Conservation (phyloP, 1,284 basidiomycete genomes). For the Psilocybe mexicana region DNA sequence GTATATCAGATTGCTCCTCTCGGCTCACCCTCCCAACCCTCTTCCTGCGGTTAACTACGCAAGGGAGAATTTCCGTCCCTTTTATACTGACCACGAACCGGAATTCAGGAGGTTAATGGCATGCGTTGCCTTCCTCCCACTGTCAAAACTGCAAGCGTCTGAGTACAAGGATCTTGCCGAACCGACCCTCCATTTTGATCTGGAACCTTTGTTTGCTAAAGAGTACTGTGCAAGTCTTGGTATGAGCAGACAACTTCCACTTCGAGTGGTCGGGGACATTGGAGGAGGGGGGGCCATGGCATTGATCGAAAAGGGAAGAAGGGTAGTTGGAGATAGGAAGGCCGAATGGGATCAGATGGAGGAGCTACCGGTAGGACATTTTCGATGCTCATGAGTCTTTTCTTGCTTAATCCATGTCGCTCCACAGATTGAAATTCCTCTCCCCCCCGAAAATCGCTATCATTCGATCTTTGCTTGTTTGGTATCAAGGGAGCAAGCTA, state of each 20-base stretch:
- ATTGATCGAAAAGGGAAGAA: slow-evolving; percentile 89
- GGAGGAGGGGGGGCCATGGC: slow-evolving; percentile 88
- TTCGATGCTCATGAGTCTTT: slow-evolving; percentile 13
- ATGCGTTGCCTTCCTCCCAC: slow-evolving; percentile 72
- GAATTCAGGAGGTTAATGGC: slow-evolving; percentile 82
- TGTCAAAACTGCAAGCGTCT: slow-evolving; percentile 60
- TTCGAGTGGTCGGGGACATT: slow-evolving; percentile 87
- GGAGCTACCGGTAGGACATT: slow-evolving; percentile 75
- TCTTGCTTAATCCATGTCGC: background rate
- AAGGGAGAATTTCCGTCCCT: slow-evolving; percentile 62
- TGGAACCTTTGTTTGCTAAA: slow-evolving; percentile 81
- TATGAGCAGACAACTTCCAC: slow-evolving; percentile 85
- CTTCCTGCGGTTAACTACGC: slow-evolving; percentile 76
- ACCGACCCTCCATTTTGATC: slow-evolving; percentile 68
- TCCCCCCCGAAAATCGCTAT: slow-evolving; percentile 84
- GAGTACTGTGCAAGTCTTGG: slow-evolving; percentile 89
- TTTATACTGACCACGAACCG: slow-evolving; percentile 61
- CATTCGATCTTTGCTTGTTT: slow-evolving; percentile 98
- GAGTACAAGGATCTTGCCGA: slow-evolving; percentile 76
- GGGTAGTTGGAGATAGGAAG: slow-evolving; percentile 89
- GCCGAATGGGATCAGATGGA: slow-evolving; percentile 89
- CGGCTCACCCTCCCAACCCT: slow-evolving; percentile 52
- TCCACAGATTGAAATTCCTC: slow-evolving; percentile 87
- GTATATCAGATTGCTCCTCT: slow-evolving; percentile 74
- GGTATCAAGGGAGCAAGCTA: slow-evolving; percentile 96